phyloP scores from a whole-genome alignment of 1,284 basidiomycete species.

The Malassezia caprae region DNA sequence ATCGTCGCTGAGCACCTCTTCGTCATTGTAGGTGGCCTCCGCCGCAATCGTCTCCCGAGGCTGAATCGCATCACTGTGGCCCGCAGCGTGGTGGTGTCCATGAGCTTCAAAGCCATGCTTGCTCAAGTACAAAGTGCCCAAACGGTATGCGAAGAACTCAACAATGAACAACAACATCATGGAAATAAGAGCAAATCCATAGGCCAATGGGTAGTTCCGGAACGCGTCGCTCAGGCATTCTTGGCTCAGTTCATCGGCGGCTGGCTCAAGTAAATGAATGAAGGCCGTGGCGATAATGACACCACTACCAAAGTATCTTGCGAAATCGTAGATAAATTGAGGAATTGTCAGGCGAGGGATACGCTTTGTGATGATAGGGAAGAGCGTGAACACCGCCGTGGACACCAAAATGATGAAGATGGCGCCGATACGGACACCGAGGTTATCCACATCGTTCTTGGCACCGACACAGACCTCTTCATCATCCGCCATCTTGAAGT shows the following conservation, averaged over 20 bases:
- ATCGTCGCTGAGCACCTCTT: background rate
- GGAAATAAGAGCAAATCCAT: slow-evolving; percentile 41
- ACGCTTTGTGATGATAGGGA: slow-evolving; percentile 67
- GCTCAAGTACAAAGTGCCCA: slow-evolving; percentile 28
- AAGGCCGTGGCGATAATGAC: slow-evolving; percentile 63
- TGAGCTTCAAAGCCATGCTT: background rate
- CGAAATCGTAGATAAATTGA: slow-evolving; percentile 53
- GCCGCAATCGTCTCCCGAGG: slow-evolving; percentile 17
- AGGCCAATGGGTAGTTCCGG: slow-evolving; percentile 34
- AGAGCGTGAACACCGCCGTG: slow-evolving; percentile 59
- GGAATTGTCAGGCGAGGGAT: slow-evolving; percentile 49
- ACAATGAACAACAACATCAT: slow-evolving; percentile 39
- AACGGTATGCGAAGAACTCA: slow-evolving; percentile 41
- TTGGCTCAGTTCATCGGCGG: slow-evolving; percentile 30
- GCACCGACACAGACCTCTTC: slow-evolving; percentile 2
- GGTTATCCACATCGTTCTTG: slow-evolving; percentile 4
- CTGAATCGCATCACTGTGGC: slow-evolving; percentile 38
- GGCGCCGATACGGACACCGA: slow-evolving; percentile 57
- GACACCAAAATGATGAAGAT: slow-evolving; percentile 71
- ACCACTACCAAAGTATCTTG: slow-evolving; percentile 81
- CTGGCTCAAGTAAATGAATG: slow-evolving; percentile 49
- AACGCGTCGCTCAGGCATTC: slow-evolving; percentile 35
- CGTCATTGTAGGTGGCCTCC: background rate
- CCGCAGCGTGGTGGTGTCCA: slow-evolving; percentile 36
- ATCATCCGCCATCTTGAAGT: slow-evolving; percentile 2